These are phyloP conservation scores for Malassezia nana DNA, from an alignment of 1,284 basidiomycete genomes.

Conservation along the genomic window DNA sequence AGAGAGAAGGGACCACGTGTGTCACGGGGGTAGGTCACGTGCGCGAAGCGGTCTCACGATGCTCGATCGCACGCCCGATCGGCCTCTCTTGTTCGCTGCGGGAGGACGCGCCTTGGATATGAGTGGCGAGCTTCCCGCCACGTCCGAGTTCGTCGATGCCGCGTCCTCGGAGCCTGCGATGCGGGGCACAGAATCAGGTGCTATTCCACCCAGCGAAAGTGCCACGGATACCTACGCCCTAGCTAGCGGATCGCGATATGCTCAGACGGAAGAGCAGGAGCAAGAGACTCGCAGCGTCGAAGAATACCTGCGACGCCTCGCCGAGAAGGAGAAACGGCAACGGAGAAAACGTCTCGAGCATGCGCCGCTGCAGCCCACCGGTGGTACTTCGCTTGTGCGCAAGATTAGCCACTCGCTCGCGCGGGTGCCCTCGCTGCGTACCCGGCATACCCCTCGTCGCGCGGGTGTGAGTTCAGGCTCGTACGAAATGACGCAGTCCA, in stretches of 20 bases:
- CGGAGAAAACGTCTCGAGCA: neutral
- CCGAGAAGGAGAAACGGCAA: slow-evolving; percentile 9
- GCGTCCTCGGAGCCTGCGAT: neutral
- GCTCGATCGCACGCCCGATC: neutral
- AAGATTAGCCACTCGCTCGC: slow-evolving; percentile 9
- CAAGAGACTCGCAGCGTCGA: slow-evolving; percentile 15
- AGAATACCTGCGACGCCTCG: slow-evolving; percentile 13
- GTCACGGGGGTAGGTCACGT: slow-evolving; percentile 12
- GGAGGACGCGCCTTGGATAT: neutral
- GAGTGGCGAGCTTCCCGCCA: neutral
- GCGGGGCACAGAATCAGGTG: neutral
- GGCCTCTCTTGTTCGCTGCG: neutral
- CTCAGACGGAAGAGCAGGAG: slow-evolving; percentile 13
- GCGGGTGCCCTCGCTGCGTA: slow-evolving; percentile 3
- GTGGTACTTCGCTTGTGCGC: slow-evolving; percentile 7
- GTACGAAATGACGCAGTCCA: slow-evolving; percentile 6
- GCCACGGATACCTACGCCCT: neutral
- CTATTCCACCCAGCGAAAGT: neutral
- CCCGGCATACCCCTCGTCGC: slow-evolving; percentile 2
- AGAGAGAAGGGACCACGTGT: slow-evolving; percentile 1
- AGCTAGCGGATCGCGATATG: neutral
- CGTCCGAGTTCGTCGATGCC: neutral
- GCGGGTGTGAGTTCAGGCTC: neutral
- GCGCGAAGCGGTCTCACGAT: too few relatives aligned
- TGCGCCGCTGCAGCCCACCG: neutral